Evolutionary conservation across 768 basidiomycete genomes (phyloP).

Genomic region (Suillus luteus): DNA sequence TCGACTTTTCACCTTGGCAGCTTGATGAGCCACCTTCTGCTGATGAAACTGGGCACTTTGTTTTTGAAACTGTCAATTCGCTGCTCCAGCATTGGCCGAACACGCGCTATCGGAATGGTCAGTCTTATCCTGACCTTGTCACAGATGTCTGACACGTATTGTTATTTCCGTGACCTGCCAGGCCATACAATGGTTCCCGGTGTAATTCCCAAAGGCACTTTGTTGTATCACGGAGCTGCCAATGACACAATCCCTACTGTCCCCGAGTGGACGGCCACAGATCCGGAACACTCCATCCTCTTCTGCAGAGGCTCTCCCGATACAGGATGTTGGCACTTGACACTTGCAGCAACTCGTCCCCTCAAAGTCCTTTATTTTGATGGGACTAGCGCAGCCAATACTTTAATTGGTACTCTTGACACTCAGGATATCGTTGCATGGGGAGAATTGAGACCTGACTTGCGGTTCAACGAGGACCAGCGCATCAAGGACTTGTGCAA

Average conservation of each 20-base stretch:
- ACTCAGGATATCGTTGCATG: conserved; percentile 50
- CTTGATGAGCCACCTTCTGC: conserved; percentile 24
- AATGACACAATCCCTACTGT: conserved; percentile 26
- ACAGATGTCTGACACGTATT: not conserved
- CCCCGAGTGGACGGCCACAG: conserved; percentile 39
- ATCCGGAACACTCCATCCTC: conserved; percentile 40
- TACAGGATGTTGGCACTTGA: conserved; percentile 21
- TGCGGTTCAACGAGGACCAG: conserved; percentile 31
- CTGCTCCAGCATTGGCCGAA: conserved; percentile 48
- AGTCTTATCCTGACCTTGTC: conserved; percentile 1
- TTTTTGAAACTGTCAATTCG: conserved; percentile 37
- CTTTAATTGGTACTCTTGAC: conserved; percentile 34
- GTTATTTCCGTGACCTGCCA: not conserved
- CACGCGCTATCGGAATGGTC: conserved; percentile 48
- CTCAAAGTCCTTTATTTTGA: conserved; percentile 38
- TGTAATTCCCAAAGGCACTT: conserved; percentile 12
- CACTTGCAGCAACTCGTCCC: conserved; percentile 21
- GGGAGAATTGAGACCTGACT: conserved; percentile 31
- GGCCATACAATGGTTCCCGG: conserved; percentile 12
- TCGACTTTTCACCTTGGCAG: conserved; percentile 21
- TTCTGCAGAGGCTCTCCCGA: conserved; percentile 33
- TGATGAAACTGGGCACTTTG: conserved; percentile 32
- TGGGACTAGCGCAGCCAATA: conserved; percentile 34
- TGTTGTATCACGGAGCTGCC: conserved; percentile 19
- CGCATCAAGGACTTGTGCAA: conserved; percentile 43